Evolutionary conservation across 2,329 filamentous ascomycete species (phyloP).

Genomic region (Colletotrichum sp.): DNA sequence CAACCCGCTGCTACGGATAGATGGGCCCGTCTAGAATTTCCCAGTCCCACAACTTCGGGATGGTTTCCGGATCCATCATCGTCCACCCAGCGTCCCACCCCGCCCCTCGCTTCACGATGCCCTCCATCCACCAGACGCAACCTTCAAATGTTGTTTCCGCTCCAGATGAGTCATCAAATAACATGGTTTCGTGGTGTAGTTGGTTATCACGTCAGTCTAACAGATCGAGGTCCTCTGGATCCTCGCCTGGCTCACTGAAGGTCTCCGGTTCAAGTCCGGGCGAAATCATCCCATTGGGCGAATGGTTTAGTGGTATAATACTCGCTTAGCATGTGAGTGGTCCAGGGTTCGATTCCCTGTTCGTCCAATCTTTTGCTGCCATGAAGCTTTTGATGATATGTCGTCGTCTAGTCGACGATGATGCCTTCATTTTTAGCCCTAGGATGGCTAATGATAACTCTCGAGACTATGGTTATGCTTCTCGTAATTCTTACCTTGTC

Average conservation of each 20-base stretch:
- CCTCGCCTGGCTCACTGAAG: slow-evolving; percentile 12
- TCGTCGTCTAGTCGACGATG: rapidly evolving
- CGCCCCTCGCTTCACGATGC: neutral
- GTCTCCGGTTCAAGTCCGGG: slow-evolving; percentile 22
- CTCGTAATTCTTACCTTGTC: neutral
- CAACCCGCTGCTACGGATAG: neutral
- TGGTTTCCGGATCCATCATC: neutral
- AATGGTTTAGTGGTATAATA: slow-evolving; percentile 21
- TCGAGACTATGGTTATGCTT: neutral
- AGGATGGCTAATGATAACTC: neutral
- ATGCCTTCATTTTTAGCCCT: neutral
- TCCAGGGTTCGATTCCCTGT: slow-evolving; percentile 20
- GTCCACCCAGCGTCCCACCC: neutral
- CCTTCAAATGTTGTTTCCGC: neutral
- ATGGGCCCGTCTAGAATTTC: neutral
- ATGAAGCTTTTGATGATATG: neutral
- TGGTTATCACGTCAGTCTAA: slow-evolving; percentile 57
- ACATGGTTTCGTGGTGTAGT: slow-evolving; percentile 36
- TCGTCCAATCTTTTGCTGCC: neutral
- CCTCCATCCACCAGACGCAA: neutral
- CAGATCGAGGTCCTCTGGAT: slow-evolving; percentile 19
- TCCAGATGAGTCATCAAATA: neutral
- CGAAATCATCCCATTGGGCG: slow-evolving; percentile 7
- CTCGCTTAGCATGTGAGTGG: slow-evolving; percentile 21
- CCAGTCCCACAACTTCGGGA: neutral